These are phyloP conservation scores for Hylodesmum podocarpum DNA, from an alignment of 306 rosid genomes.

Conservation along the genomic window DNA sequence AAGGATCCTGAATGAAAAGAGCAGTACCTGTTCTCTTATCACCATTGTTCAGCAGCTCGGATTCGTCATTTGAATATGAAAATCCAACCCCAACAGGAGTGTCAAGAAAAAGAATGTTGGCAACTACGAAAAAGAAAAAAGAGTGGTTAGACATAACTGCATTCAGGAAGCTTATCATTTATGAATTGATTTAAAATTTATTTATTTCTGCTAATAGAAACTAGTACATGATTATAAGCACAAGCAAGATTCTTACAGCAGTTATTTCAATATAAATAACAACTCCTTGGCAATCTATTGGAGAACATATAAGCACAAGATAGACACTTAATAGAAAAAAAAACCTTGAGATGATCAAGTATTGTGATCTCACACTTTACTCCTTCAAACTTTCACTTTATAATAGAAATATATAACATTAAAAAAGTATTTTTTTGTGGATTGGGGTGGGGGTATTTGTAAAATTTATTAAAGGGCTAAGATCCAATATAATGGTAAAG, in stretches of 20 bases:
- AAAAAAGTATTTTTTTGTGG: no score
- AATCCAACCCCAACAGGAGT: conserved; percentile 96
- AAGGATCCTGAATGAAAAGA: neutral
- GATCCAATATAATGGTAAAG: no score
- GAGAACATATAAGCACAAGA: neutral
- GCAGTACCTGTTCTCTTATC: conserved; percentile 73
- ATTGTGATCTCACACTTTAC: no score
- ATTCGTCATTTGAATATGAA: conserved; percentile 80
- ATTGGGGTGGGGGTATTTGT: no score
- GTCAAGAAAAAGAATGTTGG: conserved; percentile 79
- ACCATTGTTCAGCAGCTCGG: conserved; percentile 66
- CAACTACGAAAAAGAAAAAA: conserved; percentile 55
- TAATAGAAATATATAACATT: no score
- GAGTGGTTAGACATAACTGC: conserved; percentile 15
- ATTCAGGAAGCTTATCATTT: neutral
- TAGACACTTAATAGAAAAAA: neutral
- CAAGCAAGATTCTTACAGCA: neutral
- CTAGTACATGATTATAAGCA: neutral
- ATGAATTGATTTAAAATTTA: no score
- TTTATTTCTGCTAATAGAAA: neutral
- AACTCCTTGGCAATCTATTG: neutral
- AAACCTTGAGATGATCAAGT: no score
- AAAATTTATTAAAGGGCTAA: no score
- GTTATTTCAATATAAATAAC: neutral
- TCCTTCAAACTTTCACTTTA: no score